Evolutionary conservation across 148 eudicot species (phyloP).

Genomic region (Dianthus caryophyllus): DNA sequence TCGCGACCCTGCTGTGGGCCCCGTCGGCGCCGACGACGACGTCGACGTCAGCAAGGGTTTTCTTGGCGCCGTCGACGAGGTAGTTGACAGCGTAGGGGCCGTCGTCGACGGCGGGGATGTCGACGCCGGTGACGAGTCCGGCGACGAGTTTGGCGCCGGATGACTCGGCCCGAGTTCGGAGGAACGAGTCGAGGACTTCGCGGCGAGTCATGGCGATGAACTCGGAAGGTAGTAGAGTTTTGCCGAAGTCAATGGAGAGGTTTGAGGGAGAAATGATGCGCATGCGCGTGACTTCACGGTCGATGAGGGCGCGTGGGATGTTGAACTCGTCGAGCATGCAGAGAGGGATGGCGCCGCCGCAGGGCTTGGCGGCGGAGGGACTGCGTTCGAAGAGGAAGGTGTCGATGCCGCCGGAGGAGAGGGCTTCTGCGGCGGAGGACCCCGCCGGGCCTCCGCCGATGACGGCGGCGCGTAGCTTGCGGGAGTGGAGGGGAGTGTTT

Average conservation of each 20-base stretch:
- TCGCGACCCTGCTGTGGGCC: constrained; percentile 79
- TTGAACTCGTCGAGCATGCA: constrained; percentile 87
- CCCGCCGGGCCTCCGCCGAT: constrained; percentile 94
- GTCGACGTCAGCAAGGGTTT: constrained; percentile 55
- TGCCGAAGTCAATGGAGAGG: constrained; percentile 72
- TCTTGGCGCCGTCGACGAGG: constrained; percentile 25
- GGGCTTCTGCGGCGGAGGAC: constrained; percentile 75
- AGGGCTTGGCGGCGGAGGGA: constrained; percentile 70
- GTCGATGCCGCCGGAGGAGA: constrained; percentile 65
- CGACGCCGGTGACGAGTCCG: constrained; percentile 54
- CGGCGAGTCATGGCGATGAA: constrained; percentile 93
- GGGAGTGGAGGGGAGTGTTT: constrained; percentile 26
- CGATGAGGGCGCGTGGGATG: constrained; percentile 59
- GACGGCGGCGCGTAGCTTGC: constrained; percentile 65
- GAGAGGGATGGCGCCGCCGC: constrained; percentile 92
- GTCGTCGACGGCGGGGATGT: constrained; percentile 34
- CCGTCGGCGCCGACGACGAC: constrained; percentile 87
- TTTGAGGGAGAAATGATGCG: constrained; percentile 82
- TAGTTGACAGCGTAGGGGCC: constrained; percentile 57
- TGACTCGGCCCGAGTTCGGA: constrained; percentile 54
- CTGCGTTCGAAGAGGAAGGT: constrained; percentile 82
- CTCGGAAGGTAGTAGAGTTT: constrained; percentile 64
- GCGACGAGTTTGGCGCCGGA: constrained; percentile 50
- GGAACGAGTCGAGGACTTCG: constrained; percentile 76
- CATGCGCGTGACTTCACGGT: constrained; percentile 78